Conservation (phyloP, 2,329 filamentous ascomycete genomes). For the Colletotrichum spinosum region DNA sequence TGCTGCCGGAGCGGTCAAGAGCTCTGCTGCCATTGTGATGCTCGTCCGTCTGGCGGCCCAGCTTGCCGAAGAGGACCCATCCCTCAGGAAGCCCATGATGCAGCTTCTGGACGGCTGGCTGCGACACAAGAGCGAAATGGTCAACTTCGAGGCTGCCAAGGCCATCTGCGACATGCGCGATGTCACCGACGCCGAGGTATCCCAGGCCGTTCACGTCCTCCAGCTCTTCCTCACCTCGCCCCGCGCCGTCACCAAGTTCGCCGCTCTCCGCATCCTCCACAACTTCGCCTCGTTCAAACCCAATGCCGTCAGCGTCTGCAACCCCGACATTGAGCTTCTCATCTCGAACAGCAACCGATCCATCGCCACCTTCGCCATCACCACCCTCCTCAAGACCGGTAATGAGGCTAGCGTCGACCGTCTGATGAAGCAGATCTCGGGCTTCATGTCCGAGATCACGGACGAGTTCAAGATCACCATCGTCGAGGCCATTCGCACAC, state of each 20-base stretch:
- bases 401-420: conserved; percentile 98
- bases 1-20: conserved; percentile 91
- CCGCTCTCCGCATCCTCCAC: conserved; percentile 94
- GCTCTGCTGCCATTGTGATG: conserved; percentile 91
- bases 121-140: conserved; percentile 98
- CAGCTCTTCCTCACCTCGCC: conserved; percentile 98
- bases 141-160: conserved; percentile 99
- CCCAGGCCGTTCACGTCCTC: conserved; percentile 92
- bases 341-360: conserved; percentile 98
- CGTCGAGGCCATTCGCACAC: conserved; percentile 94
- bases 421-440: conserved; percentile 97
- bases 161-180: conserved; percentile 96
- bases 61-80: conserved; percentile 91
- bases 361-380: conserved; percentile 98
- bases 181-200: conserved; percentile 90
- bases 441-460: conserved; percentile 98
- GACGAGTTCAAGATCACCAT: conserved; percentile 99
- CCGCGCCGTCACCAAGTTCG: conserved; percentile 95
- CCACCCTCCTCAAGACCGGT: conserved; percentile 96
- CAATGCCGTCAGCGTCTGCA: conserved; percentile 90
- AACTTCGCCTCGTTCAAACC: conserved; percentile 98
- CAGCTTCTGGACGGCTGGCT: conserved; percentile 95
- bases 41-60: conserved; percentile 93
- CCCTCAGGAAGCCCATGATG: conserved; percentile 95
- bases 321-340: conserved; percentile 95